Base-by-base conservation (phyloP, 2,329 filamentous ascomycete genomes). In the Rasamsonia emersonii region DNA sequence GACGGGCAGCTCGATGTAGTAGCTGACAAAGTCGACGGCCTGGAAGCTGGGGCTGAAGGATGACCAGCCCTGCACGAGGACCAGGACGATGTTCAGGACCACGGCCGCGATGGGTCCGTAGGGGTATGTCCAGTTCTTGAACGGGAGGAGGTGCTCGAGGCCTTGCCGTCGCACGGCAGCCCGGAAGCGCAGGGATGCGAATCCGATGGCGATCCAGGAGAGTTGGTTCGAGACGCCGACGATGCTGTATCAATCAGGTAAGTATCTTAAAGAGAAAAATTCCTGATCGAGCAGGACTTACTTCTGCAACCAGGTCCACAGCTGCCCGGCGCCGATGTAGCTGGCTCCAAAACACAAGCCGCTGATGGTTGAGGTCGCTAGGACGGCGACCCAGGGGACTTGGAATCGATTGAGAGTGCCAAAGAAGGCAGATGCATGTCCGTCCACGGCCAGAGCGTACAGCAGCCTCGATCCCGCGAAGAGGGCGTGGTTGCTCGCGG, bases 301-400 rank as follows among this genome's bases (percentile, higher is more conserved):
- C 68, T 79, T 79, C 47, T 80, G 76, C 11, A 80, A 54, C 76
- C 77, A 80, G 1, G 65, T 70, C 76, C 76, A 80, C 4, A 80
- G 54, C 42, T 79, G 66, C 1, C 77, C 76, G 0, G 76, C 75
- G 0, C 75, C 74, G 32, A 80, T 78, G 40, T 77, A 79, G 45
- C 71, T 77, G 0, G 75, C 74, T 2, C 73, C 76, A 34, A 81
- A 80, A 44, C 75, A 79, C 0, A 79, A 61, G 0, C 71, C 72
- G 13, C 68, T 66, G 18, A 74, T 64, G 0, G 68, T 43, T 1
- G 69, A 67, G 0, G 74, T 77, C 1, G 59, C 61, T 0, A 79
- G 59, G 0, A 74, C 70, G 0, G 70, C 67, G 8, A 71, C 50
- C 64, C 68, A 73, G 1, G 71, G 71, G 0, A 73, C 62, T 19